These are phyloP conservation scores for Daucus carota DNA, from an alignment of 129 eudicot species.

Conservation along the genomic window DNA sequence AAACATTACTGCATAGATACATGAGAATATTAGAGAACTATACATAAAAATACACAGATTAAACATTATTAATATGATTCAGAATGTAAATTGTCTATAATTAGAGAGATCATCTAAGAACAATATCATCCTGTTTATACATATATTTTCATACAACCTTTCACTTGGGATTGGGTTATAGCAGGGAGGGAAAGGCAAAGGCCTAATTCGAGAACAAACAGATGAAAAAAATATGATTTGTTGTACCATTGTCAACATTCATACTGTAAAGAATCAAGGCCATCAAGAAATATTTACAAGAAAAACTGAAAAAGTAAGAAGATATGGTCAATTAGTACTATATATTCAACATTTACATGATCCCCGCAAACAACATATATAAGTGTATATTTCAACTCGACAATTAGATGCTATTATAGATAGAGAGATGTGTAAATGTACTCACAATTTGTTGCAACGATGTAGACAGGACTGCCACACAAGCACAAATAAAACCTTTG, in stretches of 20 bases:
- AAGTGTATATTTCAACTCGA: neutral
- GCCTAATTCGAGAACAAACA: neutral
- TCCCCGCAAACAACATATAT: neutral
- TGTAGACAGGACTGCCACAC: constrained; percentile 44
- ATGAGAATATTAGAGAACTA: neutral
- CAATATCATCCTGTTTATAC: neutral
- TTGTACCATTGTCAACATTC: neutral
- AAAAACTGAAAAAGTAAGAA: neutral
- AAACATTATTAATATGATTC: neutral
- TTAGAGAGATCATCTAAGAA: neutral
- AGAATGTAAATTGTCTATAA: neutral
- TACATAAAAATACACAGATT: neutral
- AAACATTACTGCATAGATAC: neutral
- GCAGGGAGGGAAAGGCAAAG: neutral
- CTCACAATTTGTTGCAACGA: constrained; percentile 62
- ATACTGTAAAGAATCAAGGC: neutral
- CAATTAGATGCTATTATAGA: neutral
- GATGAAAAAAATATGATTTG: neutral
- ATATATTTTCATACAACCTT: neutral
- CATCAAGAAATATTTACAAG: neutral
- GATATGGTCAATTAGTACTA: neutral
- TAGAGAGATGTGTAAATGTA: neutral
- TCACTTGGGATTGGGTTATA: neutral
- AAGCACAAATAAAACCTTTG: constrained; percentile 50
- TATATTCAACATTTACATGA: neutral